Evolutionary conservation across 1,139 yeast genomes (phyloP).

Genomic region (Candida freyschussii): DNA sequence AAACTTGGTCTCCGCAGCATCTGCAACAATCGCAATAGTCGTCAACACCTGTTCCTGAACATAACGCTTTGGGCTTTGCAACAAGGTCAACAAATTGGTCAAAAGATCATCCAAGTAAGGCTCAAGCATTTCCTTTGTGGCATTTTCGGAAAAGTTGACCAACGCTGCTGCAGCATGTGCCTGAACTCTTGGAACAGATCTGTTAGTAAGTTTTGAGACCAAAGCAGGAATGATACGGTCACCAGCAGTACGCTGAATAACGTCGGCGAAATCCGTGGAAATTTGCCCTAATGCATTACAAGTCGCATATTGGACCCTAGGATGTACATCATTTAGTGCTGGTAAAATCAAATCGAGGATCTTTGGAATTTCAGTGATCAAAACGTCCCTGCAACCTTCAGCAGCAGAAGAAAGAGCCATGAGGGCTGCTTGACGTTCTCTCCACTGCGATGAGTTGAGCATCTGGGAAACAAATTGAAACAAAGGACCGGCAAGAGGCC

Average conservation of each 20-base stretch:
- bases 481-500: conserved; percentile 75
- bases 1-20: conserved; percentile 90
- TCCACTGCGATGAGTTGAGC: conserved; percentile 76
- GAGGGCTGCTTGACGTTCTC: conserved; percentile 93
- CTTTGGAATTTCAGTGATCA: conserved; percentile 75
- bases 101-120: conserved; percentile 84
- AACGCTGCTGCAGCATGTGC: conserved; percentile 98
- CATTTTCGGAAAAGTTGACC: conserved; percentile 91
- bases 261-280: conserved; percentile 94
- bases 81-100: conserved; percentile 63
- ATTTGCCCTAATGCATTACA: conserved; percentile 97
- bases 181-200: conserved; percentile 84
- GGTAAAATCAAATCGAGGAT: conserved; percentile 84
- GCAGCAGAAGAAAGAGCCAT: conserved; percentile 98
- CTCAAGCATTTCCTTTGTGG: conserved; percentile 79
- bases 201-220: conserved; percentile 68
- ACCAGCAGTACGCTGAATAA: conserved; percentile 78
- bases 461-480: conserved; percentile 83
- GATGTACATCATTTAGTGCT: conserved; percentile 72
- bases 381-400: conserved; percentile 91
- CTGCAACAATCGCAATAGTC: conserved; percentile 95
- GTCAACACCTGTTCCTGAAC: conserved; percentile 97
- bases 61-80: conserved; percentile 82
- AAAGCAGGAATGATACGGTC: conserved; percentile 80
- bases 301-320: conserved; percentile 95